phyloP scores from a whole-genome alignment of 495 filamentous ascomycete genomes.

The Astrocystis sublimbata region DNA sequence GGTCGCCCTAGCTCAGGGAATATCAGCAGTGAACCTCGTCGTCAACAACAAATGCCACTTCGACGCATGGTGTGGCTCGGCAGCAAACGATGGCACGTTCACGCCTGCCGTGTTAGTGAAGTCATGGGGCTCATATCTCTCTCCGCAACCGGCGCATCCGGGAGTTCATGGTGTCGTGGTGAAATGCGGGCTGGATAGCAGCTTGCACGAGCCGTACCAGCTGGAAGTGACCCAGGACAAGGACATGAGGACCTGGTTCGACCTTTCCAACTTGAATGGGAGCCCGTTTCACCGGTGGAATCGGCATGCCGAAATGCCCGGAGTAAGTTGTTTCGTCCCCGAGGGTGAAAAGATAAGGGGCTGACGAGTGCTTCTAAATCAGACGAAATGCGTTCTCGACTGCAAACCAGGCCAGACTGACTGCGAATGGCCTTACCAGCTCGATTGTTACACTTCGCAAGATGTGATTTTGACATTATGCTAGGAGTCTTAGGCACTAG shows the following conservation, averaged over 20 bases:
- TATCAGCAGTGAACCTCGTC: constrained; percentile 1
- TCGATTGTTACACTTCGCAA: neutral
- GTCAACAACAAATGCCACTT: constrained; percentile 25
- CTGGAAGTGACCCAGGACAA: constrained; percentile 20
- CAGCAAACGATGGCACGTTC: constrained; percentile 26
- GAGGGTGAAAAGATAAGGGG: too few species aligned
- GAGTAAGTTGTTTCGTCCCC: constrained; percentile 3
- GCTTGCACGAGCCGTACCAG: constrained; percentile 16
- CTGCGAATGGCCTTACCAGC: neutral
- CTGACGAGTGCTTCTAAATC: too few species aligned
- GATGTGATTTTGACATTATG: constrained; percentile 1
- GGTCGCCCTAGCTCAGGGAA: neutral
- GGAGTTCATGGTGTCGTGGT: constrained; percentile 24
- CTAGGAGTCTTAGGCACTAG: neutral
- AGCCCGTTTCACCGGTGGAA: constrained; percentile 18
- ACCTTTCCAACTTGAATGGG: constrained; percentile 22
- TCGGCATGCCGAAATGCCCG: constrained; percentile 23
- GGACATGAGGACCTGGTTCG: constrained; percentile 19
- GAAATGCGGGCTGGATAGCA: constrained; percentile 15
- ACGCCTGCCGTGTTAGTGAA: neutral
- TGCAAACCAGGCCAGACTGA: neutral
- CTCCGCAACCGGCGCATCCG: constrained; percentile 17
- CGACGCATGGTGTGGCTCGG: constrained; percentile 17
- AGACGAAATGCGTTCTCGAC: constrained; percentile 1
- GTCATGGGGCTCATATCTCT: constrained; percentile 4